Base-by-base conservation (phyloP, 1,284 basidiomycete species). In the Xerocomus minutiporus region DNA sequence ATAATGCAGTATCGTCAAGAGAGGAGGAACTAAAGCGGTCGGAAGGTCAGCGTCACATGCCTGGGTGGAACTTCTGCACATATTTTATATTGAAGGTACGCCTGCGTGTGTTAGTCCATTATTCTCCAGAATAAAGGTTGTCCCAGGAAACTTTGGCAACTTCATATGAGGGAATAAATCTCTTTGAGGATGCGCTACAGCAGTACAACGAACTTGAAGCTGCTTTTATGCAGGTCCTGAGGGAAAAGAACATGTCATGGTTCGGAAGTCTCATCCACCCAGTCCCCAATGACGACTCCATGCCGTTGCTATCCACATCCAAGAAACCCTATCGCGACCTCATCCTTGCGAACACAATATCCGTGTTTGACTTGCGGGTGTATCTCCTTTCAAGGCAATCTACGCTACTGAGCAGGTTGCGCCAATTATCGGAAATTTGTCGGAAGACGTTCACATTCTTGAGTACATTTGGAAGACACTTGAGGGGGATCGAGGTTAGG, bases 61-160 rank as follows among this genome's bases (percentile, higher is more conserved):
- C 91, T 1, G 94, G 93, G 2, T 97, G 95, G 95, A 95, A 97
- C 67, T 97, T 96, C 65, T 94, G 93, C 68, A 93, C 89, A 1
- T 98, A 95, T 76, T 97, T 97, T 70, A 83, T 94, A 35, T 75
- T 95, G 28, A 97, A 97, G 82, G 94, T 92, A 61, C 51, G 64
- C 48, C 12, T 38, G 8, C 50, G 26, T 52, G 15, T 15, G 25
- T 36, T 47, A 11, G 17, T 26, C 32, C 12, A 17, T 15, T 26
- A 29, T 31, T 1, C n/a, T 35, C 7, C n/a, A 43, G 31, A 48
- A 47, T 40, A 43, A 53, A 38, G 5, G 5, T 51, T 26, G 50
- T 48, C 35, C 15, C 66, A 97, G 92, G 97, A 98, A 83, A 93
- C 88, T 52, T 77, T 99, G 15, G 94, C 96, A 1, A 83, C 81